A percentile compares a stretch with the other conserved stretches of the same genome.
Evolutionary conservation across 208 protist species (phyloP).

Genomic region (Zelonia costaricensis): DNA sequence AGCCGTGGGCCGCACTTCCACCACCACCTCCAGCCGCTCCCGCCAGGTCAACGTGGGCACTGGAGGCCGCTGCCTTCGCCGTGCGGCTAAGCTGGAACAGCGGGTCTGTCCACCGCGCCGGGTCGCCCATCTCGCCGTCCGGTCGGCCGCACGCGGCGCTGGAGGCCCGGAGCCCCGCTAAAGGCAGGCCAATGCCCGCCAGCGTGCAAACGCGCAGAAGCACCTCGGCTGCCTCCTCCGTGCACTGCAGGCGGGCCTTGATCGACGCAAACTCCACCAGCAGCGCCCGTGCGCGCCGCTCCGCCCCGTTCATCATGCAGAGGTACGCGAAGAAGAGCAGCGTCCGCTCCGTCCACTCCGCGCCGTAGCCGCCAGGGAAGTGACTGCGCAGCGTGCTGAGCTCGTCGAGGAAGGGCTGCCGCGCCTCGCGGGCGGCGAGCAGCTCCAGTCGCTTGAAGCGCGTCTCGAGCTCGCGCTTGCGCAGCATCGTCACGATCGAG

Average conservation of each 20-base stretch:
- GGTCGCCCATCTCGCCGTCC: neutral
- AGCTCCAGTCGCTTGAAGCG: conserved; percentile 50
- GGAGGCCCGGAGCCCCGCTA: conserved; percentile 8
- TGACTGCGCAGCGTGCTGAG: conserved; percentile 28
- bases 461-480: conserved; percentile 55
- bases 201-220: conserved; percentile 39
- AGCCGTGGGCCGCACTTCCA: neutral
- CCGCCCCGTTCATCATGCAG: conserved; percentile 50
- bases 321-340: conserved; percentile 53
- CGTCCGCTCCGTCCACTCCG: conserved; percentile 32
- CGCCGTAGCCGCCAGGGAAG: conserved; percentile 26
- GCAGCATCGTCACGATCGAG: conserved; percentile 25
- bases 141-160: neutral
- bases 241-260: conserved; percentile 24
- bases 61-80: neutral
- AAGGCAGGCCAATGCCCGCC: conserved; percentile 35
- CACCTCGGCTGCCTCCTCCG: conserved; percentile 22
- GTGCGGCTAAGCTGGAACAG: conserved; percentile 29
- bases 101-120: conserved; percentile 14
- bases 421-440: conserved; percentile 21
- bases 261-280: conserved; percentile 40
- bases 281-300: conserved; percentile 51
- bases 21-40: no score
- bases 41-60: no score
- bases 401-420: conserved; percentile 36